Base-by-base conservation (phyloP, 768 basidiomycete genomes). In the Punctularia strigosozonata region DNA sequence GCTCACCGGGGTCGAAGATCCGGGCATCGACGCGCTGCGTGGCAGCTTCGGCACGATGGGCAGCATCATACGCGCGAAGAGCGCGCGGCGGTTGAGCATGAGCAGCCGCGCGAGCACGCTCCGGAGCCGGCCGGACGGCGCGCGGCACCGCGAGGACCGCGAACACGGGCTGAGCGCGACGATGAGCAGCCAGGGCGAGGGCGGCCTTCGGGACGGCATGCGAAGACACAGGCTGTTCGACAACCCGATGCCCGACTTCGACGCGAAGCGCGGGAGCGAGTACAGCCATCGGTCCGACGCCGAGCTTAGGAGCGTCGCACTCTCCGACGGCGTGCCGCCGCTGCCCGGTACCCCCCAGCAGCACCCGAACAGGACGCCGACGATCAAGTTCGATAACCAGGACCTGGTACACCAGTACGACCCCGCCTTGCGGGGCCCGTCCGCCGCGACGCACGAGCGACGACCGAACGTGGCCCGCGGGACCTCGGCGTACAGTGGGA, bases 1-100 rank as follows among this genome's bases (percentile, higher is more conserved):
- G 12, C 49, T 66, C 2, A 43, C 71, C 4, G 79, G 73, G 0
- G 41, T 77, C 15, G 90, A 97, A 56, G 89, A 98, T 47, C 92
- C 94, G 0, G 92, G 92, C 3, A 84, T 95, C 56, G 91, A 90
- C 45, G 73, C 91, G 2, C 69, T 98, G 0, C 75, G 95, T 14
- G 92, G 94, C 13, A 83, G 83, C 2, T 92, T 92, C 49, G 90
- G 92, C 4, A 73, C 91, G 0, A 66, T 97, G 31, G 92, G 95
- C 14, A 89, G 84, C 53, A 83, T 98, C 51, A 88, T 94, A 41
- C 71, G 80, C 7, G 80, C 79, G 1, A 65, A 71, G 36, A 78
- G 67, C 43, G 68, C 66, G 13, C 60, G 64, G 44, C 60, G 69
- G 21, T 54, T 69, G 56, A 77, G 70, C 46, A 71, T 70, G 50